These are phyloP conservation scores for Lotmaria passim DNA, from an alignment of 208 protist genomes.

Conservation along the genomic window DNA sequence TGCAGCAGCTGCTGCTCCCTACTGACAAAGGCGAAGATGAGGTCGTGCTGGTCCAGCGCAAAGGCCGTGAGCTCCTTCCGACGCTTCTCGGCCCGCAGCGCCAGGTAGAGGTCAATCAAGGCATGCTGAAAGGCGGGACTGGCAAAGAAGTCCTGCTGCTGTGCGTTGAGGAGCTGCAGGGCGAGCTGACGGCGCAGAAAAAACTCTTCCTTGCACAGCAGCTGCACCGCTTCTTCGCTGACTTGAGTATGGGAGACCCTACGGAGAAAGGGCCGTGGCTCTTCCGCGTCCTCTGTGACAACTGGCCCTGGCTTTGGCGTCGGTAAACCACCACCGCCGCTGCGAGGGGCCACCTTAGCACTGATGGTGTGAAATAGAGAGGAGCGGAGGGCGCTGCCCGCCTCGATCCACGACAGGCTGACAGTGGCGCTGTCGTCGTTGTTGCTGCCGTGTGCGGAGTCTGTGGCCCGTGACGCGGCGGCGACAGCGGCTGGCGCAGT, in stretches of 20 bases:
- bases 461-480: neutral
- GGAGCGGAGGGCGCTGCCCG: conserved; percentile 26
- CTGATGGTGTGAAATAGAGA: conserved; percentile 27
- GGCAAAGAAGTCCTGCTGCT: conserved; percentile 31
- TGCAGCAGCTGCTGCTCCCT: conserved; percentile 20
- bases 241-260: no score
- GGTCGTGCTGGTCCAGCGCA: conserved; percentile 57
- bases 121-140: conserved; percentile 30
- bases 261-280: no score
- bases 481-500: neutral
- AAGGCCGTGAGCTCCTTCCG: conserved; percentile 48
- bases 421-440: no score
- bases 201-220: conserved; percentile 51
- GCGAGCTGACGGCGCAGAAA: conserved; percentile 50
- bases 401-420: conserved; percentile 20
- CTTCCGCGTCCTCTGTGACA: neutral
- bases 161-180: conserved; percentile 11
- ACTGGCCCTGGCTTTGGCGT: conserved; percentile 4
- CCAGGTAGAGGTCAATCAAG: conserved; percentile 44
- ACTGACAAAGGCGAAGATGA: conserved; percentile 46
- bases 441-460: neutral
- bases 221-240: conserved; percentile 16
- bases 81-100: conserved; percentile 49
- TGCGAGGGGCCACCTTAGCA: conserved; percentile 19
- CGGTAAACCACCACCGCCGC: neutral